Base-by-base conservation (phyloP, 345 rosid species). In the Eucalyptus curtisii region DNA sequence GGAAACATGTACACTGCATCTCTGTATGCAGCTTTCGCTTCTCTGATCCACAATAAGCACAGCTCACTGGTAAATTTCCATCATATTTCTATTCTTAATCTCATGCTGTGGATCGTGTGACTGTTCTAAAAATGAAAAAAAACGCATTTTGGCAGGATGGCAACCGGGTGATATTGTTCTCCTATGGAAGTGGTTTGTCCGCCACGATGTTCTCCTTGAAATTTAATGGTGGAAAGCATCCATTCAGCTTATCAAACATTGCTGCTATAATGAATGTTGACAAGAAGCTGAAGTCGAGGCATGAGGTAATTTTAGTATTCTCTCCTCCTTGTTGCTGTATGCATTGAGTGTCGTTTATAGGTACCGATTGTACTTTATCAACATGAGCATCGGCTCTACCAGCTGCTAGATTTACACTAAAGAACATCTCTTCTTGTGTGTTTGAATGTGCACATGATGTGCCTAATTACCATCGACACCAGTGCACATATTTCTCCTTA, bases 1-100 rank as follows among this genome's bases (percentile, higher is more conserved):
- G 99, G 99, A 89, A 98, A 98, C 95, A 98, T 96, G 99, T 97
- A 98, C 92, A 98, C 99, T 3, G 99, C 99, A 89, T 98, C 99
- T 89, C 90, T 98, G 48, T 98, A 97, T 88, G 99, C 99, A 40
- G 99, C 99, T 66, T 96, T 98, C 90, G 97, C 92, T 82, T 98
- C 99, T 85, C 98, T 98, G 50, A 91, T 98, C 92, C 97, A 98
- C 94, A 95, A 94, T 89, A 95, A 95, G 91, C 89, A 95, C 66
- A 91, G 89, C 47, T 93, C 93, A 90, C 89, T 98, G 99, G 99
- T 98, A 96, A 93, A 31, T 90, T 87, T 84, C 89, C 10, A 52
- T 49, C 44, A 61, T 88, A 89, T 88, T 89, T 59, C 47, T 20
- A 20, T 19, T 76, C 84, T 76, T 40, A 40, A 40, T 76, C 15